Conservation (phyloP, 208 protist genomes). For the Acanthamoeba lenticulata region DNA sequence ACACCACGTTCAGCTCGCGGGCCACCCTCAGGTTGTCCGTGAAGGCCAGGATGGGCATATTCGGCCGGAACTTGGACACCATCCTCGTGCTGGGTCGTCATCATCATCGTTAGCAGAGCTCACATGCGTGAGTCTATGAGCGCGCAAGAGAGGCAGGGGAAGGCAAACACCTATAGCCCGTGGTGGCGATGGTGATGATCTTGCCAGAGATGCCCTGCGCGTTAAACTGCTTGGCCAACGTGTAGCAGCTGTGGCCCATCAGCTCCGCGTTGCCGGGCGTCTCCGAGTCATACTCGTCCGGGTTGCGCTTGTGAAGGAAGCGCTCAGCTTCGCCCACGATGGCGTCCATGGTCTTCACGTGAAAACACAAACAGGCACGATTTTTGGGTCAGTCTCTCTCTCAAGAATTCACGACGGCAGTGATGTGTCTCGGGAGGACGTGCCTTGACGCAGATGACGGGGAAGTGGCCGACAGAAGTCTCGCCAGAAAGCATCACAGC, state of each 20-base stretch:
- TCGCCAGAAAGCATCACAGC: slow-evolving; percentile 98
- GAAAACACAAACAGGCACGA: background rate
- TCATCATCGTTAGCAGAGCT: background rate
- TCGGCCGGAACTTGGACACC: slow-evolving; percentile 63
- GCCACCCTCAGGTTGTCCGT: slow-evolving; percentile 20
- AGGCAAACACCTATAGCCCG: background rate
- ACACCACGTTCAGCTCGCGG: slow-evolving; percentile 59
- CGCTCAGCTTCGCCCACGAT: slow-evolving; percentile 51
- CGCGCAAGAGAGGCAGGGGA: background rate
- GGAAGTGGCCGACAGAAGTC: slow-evolving; percentile 97
- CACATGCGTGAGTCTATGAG: background rate
- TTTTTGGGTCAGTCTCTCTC: background rate
- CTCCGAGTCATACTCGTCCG: slow-evolving; percentile 48
- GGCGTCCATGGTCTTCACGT: slow-evolving; percentile 23
- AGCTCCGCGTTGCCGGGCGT: background rate
- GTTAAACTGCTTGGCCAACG: slow-evolving; percentile 42
- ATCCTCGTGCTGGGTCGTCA: slow-evolving; percentile 24
- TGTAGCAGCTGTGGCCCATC: slow-evolving; percentile 60
- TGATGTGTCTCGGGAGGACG: background rate
- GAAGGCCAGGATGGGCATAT: slow-evolving; percentile 55
- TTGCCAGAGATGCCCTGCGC: slow-evolving; percentile 23
- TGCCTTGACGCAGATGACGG: slow-evolving; percentile 92
- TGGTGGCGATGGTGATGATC: slow-evolving; percentile 49
- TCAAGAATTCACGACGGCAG: background rate
- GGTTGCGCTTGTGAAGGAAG: slow-evolving; percentile 5